Evolutionary conservation across 805 yeast genomes (phyloP).

Genomic region (Lipomyces yamadae): DNA sequence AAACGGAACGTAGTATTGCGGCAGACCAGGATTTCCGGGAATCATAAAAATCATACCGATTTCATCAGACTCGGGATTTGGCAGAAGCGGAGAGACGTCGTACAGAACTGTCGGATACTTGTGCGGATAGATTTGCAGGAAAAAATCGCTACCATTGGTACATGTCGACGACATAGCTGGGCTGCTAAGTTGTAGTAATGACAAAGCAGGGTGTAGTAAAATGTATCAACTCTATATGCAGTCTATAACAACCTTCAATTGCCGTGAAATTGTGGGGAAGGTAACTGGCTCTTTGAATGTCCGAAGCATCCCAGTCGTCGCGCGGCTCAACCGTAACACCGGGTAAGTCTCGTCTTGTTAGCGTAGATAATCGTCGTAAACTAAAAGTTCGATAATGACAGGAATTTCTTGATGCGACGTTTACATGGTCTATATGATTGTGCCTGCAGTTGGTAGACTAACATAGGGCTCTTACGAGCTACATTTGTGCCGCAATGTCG

Average conservation of each 20-base stretch:
- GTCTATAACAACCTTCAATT: not conserved
- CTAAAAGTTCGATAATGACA: too few relatives aligned
- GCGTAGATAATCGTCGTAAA: too few relatives aligned
- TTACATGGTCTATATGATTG: not conserved
- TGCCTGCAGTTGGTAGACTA: not conserved
- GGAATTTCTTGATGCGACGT: too few relatives aligned
- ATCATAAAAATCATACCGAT: constrained; percentile 56
- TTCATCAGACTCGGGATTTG: constrained; percentile 5
- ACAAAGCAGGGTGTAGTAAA: not conserved
- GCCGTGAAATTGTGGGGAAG: not conserved
- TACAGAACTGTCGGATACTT: constrained; percentile 24
- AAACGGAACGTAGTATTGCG: constrained; percentile 65
- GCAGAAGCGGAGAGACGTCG: constrained; percentile 27
- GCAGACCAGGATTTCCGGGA: constrained; percentile 81
- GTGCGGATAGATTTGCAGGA: constrained; percentile 15
- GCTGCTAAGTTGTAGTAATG: not conserved
- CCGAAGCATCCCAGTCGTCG: too few relatives aligned
- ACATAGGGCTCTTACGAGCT: not conserved
- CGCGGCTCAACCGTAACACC: too few relatives aligned
- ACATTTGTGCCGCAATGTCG: not conserved
- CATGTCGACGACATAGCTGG: not conserved
- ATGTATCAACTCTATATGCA: not conserved
- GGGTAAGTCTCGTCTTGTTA: too few relatives aligned
- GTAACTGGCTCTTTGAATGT: too few relatives aligned
- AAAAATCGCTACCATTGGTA: not conserved